A percentile compares a stretch with the other conserved stretches of the same genome.
These are phyloP conservation scores for Cutaneotrichosporon sp. DNA, from an alignment of 1,284 basidiomycete genomes.

Conservation along the genomic window DNA sequence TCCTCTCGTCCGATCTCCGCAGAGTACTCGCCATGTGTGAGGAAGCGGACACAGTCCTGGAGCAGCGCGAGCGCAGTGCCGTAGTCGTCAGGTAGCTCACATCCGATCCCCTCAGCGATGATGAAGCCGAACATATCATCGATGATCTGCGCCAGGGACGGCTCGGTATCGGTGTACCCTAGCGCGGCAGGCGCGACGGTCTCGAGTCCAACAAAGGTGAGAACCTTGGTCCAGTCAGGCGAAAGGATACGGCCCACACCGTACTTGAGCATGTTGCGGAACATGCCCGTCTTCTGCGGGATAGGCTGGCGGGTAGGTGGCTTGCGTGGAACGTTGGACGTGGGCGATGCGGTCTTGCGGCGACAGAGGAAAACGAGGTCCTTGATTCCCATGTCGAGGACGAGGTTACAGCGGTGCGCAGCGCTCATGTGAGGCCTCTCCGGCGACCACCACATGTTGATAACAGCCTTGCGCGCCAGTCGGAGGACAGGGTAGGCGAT, in stretches of 20 bases:
- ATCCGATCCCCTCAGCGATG: not conserved
- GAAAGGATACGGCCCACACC: not conserved
- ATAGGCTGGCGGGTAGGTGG: not conserved
- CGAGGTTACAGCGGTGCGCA: not conserved
- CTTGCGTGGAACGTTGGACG: not conserved
- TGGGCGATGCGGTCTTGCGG: not conserved
- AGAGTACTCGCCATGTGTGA: constrained; percentile 1
- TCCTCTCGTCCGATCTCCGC: not conserved
- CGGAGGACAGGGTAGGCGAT: not conserved
- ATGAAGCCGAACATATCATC: constrained; percentile 3
- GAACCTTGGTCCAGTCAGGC: not conserved
- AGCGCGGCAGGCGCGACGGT: not conserved
- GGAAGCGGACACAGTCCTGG: constrained; percentile 5
- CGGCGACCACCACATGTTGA: constrained; percentile 10
- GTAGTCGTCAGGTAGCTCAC: not conserved
- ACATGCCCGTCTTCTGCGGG: constrained; percentile 1
- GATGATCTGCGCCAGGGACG: not conserved
- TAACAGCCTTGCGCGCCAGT: not conserved
- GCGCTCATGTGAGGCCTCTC: not conserved
- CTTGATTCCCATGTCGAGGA: not conserved
- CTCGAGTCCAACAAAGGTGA: constrained; percentile 2
- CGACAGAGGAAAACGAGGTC: constrained; percentile 6
- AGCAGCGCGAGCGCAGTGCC: not conserved
- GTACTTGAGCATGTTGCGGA: constrained; percentile 7
- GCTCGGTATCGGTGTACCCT: not conserved